Evolutionary conservation across 2,329 filamentous ascomycete genomes (phyloP).

Genomic region (Neofusicoccum ribis): DNA sequence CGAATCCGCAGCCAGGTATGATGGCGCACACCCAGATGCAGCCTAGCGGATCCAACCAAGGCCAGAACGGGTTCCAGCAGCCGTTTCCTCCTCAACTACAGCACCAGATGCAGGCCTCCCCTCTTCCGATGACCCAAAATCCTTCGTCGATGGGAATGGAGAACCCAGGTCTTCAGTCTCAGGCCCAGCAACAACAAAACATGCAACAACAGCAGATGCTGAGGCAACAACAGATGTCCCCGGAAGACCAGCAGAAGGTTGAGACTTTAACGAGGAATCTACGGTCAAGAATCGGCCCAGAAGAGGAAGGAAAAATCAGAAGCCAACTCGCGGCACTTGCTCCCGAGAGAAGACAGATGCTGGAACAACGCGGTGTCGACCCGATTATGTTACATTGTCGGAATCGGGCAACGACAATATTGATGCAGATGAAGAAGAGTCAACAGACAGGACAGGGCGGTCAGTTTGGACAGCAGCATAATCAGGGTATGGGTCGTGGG

Average conservation of each 20-base stretch:
- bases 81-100: conserved; percentile 52
- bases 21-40: conserved; percentile 38
- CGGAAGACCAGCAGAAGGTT: conserved; percentile 18
- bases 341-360: conserved; percentile 48
- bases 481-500: conserved; percentile 29
- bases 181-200: conserved; percentile 32
- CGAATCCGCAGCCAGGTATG: conserved; percentile 30
- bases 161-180: conserved; percentile 24
- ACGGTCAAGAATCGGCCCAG: conserved; percentile 47
- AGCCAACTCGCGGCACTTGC: conserved; percentile 46
- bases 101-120: conserved; percentile 52
- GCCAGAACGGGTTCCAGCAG: conserved; percentile 41
- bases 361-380: conserved; percentile 48
- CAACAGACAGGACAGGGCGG: conserved; percentile 24
- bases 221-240: conserved; percentile 2
- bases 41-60: conserved; percentile 39
- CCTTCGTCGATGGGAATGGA: conserved; percentile 37
- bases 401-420: conserved; percentile 31
- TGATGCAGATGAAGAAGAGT: conserved; percentile 27
- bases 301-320: conserved; percentile 48
- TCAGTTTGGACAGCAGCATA: conserved; percentile 26
- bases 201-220: conserved; percentile 34
- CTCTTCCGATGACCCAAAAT: conserved; percentile 43
- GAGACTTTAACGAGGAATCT: conserved; percentile 49
- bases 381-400: conserved; percentile 47